phyloP scores from a whole-genome alignment of 2,329 filamentous ascomycete species.

The Cercospora zeae-maydis region DNA sequence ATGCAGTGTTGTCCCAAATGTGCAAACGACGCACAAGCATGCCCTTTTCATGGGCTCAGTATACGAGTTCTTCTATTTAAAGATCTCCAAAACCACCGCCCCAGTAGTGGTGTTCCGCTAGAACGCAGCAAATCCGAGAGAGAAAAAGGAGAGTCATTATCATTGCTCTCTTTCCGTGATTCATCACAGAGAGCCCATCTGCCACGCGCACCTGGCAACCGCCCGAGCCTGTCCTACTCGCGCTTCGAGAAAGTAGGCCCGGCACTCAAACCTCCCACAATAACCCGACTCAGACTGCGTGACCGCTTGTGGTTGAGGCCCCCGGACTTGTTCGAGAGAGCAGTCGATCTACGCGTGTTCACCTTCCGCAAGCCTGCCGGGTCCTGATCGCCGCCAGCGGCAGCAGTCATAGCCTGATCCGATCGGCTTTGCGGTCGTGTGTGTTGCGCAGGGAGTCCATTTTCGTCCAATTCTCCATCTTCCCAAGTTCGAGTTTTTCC shows the following conservation, averaged over 20 bases:
- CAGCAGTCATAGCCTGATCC: constrained; percentile 20
- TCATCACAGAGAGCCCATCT: not conserved
- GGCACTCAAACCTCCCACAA: constrained; percentile 28
- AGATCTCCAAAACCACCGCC: not conserved
- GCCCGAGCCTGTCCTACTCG: constrained; percentile 15
- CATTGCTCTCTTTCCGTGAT: not conserved
- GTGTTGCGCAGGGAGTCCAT: constrained; percentile 29
- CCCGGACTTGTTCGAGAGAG: constrained; percentile 12
- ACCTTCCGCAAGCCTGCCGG: constrained; percentile 14
- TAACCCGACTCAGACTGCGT: constrained; percentile 27
- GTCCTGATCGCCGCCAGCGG: constrained; percentile 19
- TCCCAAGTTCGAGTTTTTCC: constrained; percentile 20
- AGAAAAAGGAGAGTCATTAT: not conserved
- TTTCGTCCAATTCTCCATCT: constrained; percentile 30
- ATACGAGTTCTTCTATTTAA: not conserved
- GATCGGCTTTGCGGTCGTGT: constrained; percentile 8
- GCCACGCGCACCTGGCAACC: not conserved
- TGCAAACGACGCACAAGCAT: not conserved
- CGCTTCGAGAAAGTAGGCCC: constrained; percentile 32
- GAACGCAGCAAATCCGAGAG: not conserved
- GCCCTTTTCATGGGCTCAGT: not conserved
- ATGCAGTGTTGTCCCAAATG: too few relatives aligned
- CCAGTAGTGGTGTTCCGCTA: not conserved
- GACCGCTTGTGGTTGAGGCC: constrained; percentile 15
- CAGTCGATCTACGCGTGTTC: constrained; percentile 17